phyloP scores from a whole-genome alignment of 2,329 filamentous ascomycete genomes.

The Amylocarpus encephaloides region DNA sequence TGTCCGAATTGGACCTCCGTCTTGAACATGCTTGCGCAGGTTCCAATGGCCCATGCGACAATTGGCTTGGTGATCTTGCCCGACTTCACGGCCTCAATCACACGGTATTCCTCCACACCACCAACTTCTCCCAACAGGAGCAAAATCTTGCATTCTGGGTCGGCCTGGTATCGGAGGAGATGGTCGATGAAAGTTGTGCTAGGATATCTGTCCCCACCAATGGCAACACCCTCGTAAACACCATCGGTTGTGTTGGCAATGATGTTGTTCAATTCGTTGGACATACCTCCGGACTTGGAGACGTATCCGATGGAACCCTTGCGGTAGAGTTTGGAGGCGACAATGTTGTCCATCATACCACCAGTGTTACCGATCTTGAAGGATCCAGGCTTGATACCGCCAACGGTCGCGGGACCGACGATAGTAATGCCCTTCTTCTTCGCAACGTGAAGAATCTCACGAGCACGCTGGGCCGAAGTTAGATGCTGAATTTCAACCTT shows the following conservation, averaged over 20 bases:
- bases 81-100: conserved; percentile 94
- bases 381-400: conserved; percentile 97
- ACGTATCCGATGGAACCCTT: conserved; percentile 98
- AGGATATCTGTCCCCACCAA: conserved; percentile 97
- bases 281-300: conserved; percentile 99
- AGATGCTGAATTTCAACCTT: conserved; percentile 19
- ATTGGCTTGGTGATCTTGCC: conserved; percentile 97
- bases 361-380: conserved; percentile 99
- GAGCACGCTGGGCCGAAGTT: conserved; percentile 65
- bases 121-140: conserved; percentile 95
- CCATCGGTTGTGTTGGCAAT: conserved; percentile 93
- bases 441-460: conserved; percentile 94
- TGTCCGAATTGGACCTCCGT: conserved; percentile 99
- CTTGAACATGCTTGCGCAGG: conserved; percentile 99
- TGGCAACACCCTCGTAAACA: conserved; percentile 98
- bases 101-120: conserved; percentile 99
- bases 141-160: conserved; percentile 96
- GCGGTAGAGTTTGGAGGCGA: conserved; percentile 99
- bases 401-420: conserved; percentile 95
- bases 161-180: conserved; percentile 89
- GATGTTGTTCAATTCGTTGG: conserved; percentile 99
- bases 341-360: conserved; percentile 99
- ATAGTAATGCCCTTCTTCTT: conserved; percentile 99
- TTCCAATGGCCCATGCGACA: conserved; percentile 98
- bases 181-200: conserved; percentile 99